phyloP scores from a whole-genome alignment of 176 grass and related monocot genomes.

The maize (Zea mays) region Zm-B73-REFERENCE-NAM-5.0 NC_050098.1:145418001-145418500 shows the following conservation, averaged over 20 bases:
- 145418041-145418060: conserved; percentile 31
- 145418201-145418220: not conserved
- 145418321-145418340: conserved; percentile 29
- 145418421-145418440: conserved; percentile 51
- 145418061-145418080: conserved; percentile 32
- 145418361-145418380: conserved; percentile 45
- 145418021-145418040: conserved; percentile 29
- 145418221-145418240: not conserved
- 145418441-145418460: conserved; percentile 66
- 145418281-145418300: conserved; percentile 13
- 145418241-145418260: conserved; percentile 24
- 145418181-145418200: conserved; percentile 42
- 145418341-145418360: conserved; percentile 8
- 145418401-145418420: conserved; percentile 51
- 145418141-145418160: conserved; percentile 44
- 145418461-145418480: conserved; percentile 69
- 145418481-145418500: conserved; percentile 44
- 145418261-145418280: conserved; percentile 26
- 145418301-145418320: not conserved
- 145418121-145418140: conserved; percentile 58
- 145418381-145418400: conserved; percentile 41
- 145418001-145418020: conserved; percentile 39
- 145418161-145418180: conserved; percentile 44
- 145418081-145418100: conserved; percentile 49
- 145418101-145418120: conserved; percentile 70